Conservation (phyloP, 1,284 basidiomycete species). For the Anthracocystis setariae region DNA sequence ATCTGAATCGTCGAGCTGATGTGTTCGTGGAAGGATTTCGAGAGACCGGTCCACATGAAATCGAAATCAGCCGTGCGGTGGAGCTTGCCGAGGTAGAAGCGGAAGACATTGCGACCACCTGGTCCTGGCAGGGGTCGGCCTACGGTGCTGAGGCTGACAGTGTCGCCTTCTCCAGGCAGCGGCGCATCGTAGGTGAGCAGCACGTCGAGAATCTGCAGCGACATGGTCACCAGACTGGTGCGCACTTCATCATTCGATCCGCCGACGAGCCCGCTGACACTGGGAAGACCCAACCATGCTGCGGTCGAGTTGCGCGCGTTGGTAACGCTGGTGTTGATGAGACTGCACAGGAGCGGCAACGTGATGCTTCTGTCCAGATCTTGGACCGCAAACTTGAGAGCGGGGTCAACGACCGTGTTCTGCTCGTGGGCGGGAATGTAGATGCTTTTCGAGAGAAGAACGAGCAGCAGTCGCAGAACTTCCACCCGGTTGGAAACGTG, state of each 20-base stretch:
- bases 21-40: conserved; percentile 38
- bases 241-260: conserved; percentile 47
- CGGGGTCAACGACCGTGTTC: conserved; percentile 21
- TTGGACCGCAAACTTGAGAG: conserved; percentile 47
- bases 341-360: conserved; percentile 62
- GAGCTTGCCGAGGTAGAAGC: conserved; percentile 62
- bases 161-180: conserved; percentile 25
- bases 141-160: conserved; percentile 34
- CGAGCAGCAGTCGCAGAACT: conserved; percentile 58
- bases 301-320: conserved; percentile 41
- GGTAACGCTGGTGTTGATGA: conserved; percentile 60
- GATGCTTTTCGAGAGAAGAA: conserved; percentile 62
- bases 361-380: conserved; percentile 51
- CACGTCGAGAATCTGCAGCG: conserved; percentile 57
- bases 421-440: conserved; percentile 53
- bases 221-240: conserved; percentile 39
- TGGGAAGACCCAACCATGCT: conserved; percentile 38
- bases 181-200: conserved; percentile 56
- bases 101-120: conserved; percentile 53
- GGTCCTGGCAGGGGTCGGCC: conserved; percentile 26
- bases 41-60: conserved; percentile 46
- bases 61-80: conserved; percentile 62
- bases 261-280: conserved; percentile 26
- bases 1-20: conserved; percentile 42
- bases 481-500: conserved; percentile 60